These are phyloP conservation scores for Flaveria trinervia DNA, from an alignment of 129 eudicot genomes.

Conservation along the genomic window DNA sequence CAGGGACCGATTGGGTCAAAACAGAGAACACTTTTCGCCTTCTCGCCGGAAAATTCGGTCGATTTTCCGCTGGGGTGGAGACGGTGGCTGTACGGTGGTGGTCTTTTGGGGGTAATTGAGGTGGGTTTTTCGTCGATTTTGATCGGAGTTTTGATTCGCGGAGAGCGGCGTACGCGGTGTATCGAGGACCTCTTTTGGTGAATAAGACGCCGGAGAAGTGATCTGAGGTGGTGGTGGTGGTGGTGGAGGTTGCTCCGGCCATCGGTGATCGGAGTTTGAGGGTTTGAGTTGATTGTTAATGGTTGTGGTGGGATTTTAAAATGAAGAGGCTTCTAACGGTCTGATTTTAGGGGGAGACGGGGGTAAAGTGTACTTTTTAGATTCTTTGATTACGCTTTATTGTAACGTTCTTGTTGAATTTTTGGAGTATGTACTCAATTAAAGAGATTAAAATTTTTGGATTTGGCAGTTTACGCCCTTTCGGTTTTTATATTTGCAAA, in stretches of 20 bases:
- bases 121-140: conserved; percentile 30
- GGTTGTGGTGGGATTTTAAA: conserved; percentile 12
- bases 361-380: conserved; percentile 29
- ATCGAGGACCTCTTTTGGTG: conserved; percentile 67
- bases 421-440: conserved; percentile 29
- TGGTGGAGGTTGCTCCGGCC: conserved; percentile 53
- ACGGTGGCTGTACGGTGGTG: conserved; percentile 11
- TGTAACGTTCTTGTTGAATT: conserved; percentile 68
- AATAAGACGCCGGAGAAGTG: conserved; percentile 8
- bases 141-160: conserved; percentile 62
- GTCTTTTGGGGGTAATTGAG: conserved; percentile 26
- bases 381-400: conserved; percentile 23
- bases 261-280: conserved; percentile 41
- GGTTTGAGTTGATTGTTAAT: conserved; percentile 6
- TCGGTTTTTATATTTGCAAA: neutral
- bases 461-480: conserved; percentile 19
- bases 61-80: conserved; percentile 51
- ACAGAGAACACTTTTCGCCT: conserved; percentile 56
- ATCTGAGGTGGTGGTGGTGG: conserved; percentile 26
- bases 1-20: conserved; percentile 86
- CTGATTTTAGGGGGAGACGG: conserved; percentile 48
- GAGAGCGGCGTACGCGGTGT: conserved; percentile 71
- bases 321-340: conserved; percentile 63
- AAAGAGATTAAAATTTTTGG: neutral
- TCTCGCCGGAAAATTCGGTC: conserved; percentile 41